Percentiles rank a stretch among this genome's conserved stretches.
Evolutionary conservation across 2,329 filamentous ascomycete genomes (phyloP).

Genomic region (Fonsecaea erecta): DNA sequence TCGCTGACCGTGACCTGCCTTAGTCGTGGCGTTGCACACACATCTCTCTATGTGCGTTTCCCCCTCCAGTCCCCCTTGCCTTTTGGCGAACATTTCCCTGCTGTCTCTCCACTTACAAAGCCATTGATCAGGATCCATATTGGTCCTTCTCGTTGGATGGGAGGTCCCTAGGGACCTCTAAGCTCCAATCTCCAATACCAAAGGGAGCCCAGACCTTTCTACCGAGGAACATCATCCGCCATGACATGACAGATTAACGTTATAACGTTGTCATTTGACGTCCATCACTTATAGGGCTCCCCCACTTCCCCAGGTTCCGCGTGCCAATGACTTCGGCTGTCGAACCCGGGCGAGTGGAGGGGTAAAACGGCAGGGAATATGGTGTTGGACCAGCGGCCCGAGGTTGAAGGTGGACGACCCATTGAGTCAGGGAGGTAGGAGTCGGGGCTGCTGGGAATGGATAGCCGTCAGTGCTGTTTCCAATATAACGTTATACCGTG

Average conservation of each 20-base stretch:
- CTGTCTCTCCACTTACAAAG: too few species aligned
- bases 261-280: not conserved
- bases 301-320: not conserved
- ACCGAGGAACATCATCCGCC: not conserved
- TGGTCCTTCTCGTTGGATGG: too few species aligned
- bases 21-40: too few species aligned
- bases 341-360: not conserved
- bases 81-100: too few species aligned
- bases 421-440: not conserved
- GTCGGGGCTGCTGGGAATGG: not conserved
- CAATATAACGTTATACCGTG: not conserved
- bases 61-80: too few species aligned
- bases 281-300: not conserved
- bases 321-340: not conserved
- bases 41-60: too few species aligned
- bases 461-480: not conserved
- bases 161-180: too few species aligned
- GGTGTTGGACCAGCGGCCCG: not conserved
- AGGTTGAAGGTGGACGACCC: not conserved
- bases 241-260: not conserved
- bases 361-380: not conserved
- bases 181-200: not conserved
- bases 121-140: too few species aligned
- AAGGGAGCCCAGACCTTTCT: not conserved
- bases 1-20: too few species aligned